Conservation (phyloP, 1,139 yeast genomes). For the Candida sp. region DNA sequence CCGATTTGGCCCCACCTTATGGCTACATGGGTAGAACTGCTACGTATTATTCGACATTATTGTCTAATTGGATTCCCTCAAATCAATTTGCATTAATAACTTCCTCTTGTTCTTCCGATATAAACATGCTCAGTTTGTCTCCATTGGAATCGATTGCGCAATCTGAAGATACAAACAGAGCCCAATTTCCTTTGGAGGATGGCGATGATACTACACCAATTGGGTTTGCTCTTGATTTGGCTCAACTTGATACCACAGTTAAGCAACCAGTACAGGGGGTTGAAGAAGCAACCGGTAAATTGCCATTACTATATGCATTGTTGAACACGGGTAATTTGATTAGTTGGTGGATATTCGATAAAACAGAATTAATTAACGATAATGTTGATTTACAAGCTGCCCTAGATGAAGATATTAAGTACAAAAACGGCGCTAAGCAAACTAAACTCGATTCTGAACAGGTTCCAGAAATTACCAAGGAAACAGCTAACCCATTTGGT, state of each 20-base stretch:
- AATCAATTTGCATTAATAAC: conserved; percentile 40
- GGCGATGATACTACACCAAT: conserved; percentile 69
- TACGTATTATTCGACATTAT: conserved; percentile 39
- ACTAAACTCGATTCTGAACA: not conserved
- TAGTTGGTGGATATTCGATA: conserved; percentile 64
- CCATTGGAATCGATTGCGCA: conserved; percentile 4
- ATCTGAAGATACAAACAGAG: conserved; percentile 65
- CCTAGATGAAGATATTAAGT: not conserved
- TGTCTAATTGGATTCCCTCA: conserved; percentile 42
- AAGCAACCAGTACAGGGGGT: conserved; percentile 55
- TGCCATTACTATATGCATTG: conserved; percentile 63
- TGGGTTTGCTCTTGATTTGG: conserved; percentile 63
- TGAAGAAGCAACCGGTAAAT: conserved; percentile 46
- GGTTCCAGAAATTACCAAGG: not conserved
- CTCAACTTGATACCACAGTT: conserved; percentile 36
- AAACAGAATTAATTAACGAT: conserved; percentile 36
- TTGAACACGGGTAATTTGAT: conserved; percentile 61
- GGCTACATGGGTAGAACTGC: conserved; percentile 50
- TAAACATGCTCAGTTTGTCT: conserved; percentile 23
- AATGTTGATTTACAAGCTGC: conserved; percentile 19
- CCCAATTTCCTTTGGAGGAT: conserved; percentile 67
- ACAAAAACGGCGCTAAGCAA: not conserved
- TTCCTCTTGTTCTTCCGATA: conserved; percentile 62
- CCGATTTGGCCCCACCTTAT: conserved; percentile 58
- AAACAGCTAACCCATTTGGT: conserved; percentile 8